phyloP scores from a whole-genome alignment of 2,329 filamentous ascomycete genomes.

The Hymenoscyphus occultus region DNA sequence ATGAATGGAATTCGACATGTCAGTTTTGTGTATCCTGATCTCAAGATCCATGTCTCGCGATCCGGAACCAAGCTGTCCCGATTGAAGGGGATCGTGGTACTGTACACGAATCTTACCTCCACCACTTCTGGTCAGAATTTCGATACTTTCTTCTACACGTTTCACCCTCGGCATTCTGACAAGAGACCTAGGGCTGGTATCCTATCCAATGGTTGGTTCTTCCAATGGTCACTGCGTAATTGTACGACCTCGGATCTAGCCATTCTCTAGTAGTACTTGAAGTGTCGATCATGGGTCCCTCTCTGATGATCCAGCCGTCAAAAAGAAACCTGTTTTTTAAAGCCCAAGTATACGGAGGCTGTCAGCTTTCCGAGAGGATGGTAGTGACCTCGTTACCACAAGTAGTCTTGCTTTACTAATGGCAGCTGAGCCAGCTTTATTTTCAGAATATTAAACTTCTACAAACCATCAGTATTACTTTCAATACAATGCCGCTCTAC shows the following conservation, averaged over 20 bases:
- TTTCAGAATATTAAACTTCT: background rate
- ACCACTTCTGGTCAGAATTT: too few relatives aligned
- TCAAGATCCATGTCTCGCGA: too few relatives aligned
- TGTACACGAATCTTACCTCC: too few relatives aligned
- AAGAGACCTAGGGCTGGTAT: background rate
- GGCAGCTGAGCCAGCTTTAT: background rate
- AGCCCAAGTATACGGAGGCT: background rate
- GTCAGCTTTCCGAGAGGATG: background rate
- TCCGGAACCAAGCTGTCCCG: too few relatives aligned
- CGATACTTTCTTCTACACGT: too few relatives aligned
- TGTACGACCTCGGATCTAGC: background rate
- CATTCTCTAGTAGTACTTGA: background rate
- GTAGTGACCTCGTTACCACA: background rate
- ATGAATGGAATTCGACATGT: too few relatives aligned
- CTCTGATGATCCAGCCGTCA: background rate
- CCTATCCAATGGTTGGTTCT: background rate
- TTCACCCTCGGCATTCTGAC: too few relatives aligned
- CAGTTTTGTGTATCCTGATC: too few relatives aligned
- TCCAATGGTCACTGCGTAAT: background rate
- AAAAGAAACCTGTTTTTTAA: background rate
- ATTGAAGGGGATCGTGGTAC: too few relatives aligned
- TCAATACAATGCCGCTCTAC: background rate
- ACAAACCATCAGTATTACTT: background rate
- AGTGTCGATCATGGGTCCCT: background rate
- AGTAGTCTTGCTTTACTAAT: background rate